Percentiles rank a stretch among this genome's conserved stretches.
Evolutionary conservation across 2,329 filamentous ascomycete species (phyloP).

Genomic region (Fusarium kyushuense): DNA sequence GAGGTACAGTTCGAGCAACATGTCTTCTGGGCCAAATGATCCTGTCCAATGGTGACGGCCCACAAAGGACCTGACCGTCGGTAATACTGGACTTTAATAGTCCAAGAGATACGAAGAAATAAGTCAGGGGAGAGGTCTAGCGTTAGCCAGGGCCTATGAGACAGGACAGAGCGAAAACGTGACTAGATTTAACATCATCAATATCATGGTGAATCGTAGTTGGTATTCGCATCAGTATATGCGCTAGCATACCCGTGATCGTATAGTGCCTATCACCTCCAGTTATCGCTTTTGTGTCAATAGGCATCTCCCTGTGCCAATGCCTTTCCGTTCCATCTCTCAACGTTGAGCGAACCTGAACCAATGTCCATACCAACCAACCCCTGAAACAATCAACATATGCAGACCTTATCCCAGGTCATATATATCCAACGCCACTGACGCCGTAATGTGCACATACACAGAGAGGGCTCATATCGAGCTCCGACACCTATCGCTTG

Average conservation of each 20-base stretch:
- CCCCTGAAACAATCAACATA: slow-evolving; percentile 20
- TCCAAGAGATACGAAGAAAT: not conserved
- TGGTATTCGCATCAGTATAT: not conserved
- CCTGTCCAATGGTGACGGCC: not conserved
- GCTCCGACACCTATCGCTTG: slow-evolving; percentile 2
- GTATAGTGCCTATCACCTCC: not conserved
- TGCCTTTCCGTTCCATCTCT: not conserved
- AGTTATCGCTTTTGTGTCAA: slow-evolving; percentile 6
- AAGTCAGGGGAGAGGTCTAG: not conserved
- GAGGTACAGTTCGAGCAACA: not conserved
- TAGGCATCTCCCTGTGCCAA: not conserved
- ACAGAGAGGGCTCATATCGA: slow-evolving; percentile 19
- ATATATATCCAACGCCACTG: slow-evolving; percentile 37
- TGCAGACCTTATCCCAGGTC: slow-evolving; percentile 37
- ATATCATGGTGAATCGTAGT: not conserved
- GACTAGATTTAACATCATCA: not conserved
- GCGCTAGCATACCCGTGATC: slow-evolving; percentile 9
- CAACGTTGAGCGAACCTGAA: not conserved
- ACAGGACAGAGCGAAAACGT: not conserved
- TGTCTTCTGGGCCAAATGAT: not conserved
- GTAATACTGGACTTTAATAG: too few relatives aligned
- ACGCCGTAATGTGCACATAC: slow-evolving; percentile 41
- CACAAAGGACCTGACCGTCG: not conserved
- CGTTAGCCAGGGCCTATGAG: not conserved
- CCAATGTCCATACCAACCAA: slow-evolving; percentile 6